Evolutionary conservation across 2,329 filamentous ascomycete genomes (phyloP).

Genomic region (Berkeleyomyces rouxiae): DNA sequence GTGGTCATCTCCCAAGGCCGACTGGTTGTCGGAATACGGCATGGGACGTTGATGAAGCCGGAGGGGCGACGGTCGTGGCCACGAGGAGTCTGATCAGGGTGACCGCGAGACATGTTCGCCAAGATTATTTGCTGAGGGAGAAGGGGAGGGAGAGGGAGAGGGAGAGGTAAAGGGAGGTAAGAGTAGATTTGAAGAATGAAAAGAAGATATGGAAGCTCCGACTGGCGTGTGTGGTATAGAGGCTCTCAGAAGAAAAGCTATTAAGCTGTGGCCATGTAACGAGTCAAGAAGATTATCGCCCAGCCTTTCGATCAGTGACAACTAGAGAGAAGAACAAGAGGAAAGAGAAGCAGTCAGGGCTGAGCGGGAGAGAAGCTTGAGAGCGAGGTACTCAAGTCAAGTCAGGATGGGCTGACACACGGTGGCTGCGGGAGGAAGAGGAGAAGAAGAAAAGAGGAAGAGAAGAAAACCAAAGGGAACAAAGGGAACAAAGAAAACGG

Average conservation of each 20-base stretch:
- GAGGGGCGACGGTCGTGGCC: background rate
- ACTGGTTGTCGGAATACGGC: background rate
- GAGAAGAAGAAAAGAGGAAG: background rate
- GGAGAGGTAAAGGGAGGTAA: background rate
- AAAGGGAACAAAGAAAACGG: background rate
- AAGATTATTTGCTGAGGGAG: too few species aligned
- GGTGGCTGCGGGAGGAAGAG: background rate
- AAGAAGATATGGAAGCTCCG: background rate
- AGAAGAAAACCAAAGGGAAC: background rate
- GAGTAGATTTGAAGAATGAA: background rate
- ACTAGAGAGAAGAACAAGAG: too few species aligned
- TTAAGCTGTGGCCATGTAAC: too few species aligned
- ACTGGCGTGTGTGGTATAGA: background rate
- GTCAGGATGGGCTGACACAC: background rate
- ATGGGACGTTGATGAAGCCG: conserved; percentile 1
- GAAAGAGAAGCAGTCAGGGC: too few species aligned
- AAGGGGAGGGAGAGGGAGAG: background rate
- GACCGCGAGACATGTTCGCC: background rate
- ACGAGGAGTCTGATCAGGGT: background rate
- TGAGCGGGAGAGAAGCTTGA: too few species aligned
- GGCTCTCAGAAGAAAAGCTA: too few species aligned
- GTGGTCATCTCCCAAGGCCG: conserved; percentile 12
- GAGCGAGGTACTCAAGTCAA: background rate
- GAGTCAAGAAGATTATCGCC: too few species aligned
- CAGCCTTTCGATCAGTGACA: too few species aligned